Conservation (phyloP, 108 stramenopile genomes). For the Pseudonitzschia delicatissima region DNA sequence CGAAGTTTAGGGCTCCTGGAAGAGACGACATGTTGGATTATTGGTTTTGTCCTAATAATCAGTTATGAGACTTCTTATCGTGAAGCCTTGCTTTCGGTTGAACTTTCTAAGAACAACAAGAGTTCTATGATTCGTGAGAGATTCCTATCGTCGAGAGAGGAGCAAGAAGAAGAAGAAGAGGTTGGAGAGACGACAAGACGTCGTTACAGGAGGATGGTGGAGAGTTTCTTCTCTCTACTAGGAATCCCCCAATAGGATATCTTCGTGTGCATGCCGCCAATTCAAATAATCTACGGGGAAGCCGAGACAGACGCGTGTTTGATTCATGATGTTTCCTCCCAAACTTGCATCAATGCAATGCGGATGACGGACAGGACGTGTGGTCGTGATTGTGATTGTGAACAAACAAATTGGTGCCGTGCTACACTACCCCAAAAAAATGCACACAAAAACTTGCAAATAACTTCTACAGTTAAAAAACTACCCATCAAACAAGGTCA, state of each 20-base stretch:
- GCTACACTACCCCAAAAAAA: no score
- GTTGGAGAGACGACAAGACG: background rate
- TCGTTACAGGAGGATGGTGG: background rate
- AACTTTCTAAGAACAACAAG: background rate
- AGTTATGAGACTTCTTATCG: background rate
- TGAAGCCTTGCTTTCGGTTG: background rate
- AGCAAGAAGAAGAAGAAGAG: background rate
- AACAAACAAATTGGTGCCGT: no score
- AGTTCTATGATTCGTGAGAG: background rate
- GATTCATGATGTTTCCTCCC: background rate
- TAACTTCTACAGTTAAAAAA: no score
- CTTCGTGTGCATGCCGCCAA: no score
- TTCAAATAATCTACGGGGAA: background rate
- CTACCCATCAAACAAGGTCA: no score
- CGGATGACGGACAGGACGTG: conserved; percentile 8
- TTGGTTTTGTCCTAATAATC: background rate
- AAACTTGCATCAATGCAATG: background rate
- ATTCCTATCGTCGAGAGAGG: background rate
- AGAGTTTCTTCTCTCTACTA: background rate
- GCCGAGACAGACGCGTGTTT: background rate
- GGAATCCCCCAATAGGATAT: no score
- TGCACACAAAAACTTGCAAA: no score
- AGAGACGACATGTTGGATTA: conserved; percentile 55
- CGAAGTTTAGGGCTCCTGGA: conserved; percentile 77
- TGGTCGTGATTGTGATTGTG: background rate